Conservation (phyloP, 148 eudicot genomes). For the Limonium bicolor region DNA sequence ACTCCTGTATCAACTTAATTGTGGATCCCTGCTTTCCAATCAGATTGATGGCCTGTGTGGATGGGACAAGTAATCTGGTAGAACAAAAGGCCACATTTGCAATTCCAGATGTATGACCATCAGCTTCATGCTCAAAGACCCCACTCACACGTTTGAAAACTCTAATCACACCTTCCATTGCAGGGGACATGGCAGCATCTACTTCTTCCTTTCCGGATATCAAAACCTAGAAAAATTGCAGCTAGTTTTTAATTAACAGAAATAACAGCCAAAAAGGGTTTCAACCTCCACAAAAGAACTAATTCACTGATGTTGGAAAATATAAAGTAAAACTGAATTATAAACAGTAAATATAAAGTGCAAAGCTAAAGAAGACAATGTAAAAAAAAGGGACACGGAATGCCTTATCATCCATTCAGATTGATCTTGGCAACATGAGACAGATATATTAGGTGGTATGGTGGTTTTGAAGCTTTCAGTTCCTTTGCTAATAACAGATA, state of each 20-base stretch:
- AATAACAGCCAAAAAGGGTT: background rate
- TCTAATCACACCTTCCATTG: constrained; percentile 34
- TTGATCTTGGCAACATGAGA: too few species aligned
- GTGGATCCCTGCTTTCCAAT: constrained; percentile 34
- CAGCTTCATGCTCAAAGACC: constrained; percentile 14
- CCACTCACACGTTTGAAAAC: constrained; percentile 27
- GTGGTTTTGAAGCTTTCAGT: too few species aligned
- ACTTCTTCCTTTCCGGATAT: constrained; percentile 40
- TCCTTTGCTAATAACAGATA: too few species aligned
- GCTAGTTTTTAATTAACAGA: background rate
- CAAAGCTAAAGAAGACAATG: background rate
- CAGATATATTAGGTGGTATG: too few species aligned
- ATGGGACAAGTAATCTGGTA: constrained; percentile 21
- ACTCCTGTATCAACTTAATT: constrained; percentile 49
- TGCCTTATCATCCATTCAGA: too few species aligned
- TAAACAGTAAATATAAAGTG: background rate
- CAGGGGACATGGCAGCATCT: constrained; percentile 26
- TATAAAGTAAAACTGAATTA: background rate
- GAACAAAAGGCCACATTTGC: constrained; percentile 27
- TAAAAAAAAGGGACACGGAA: too few species aligned
- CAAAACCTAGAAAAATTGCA: constrained; percentile 20
- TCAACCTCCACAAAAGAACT: background rate
- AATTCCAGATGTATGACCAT: constrained; percentile 6
- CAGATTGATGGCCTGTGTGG: constrained; percentile 23
- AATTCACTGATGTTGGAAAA: background rate